Conservation (phyloP, 2,329 filamentous ascomycete genomes). For the Aureobasidium sp. region DNA sequence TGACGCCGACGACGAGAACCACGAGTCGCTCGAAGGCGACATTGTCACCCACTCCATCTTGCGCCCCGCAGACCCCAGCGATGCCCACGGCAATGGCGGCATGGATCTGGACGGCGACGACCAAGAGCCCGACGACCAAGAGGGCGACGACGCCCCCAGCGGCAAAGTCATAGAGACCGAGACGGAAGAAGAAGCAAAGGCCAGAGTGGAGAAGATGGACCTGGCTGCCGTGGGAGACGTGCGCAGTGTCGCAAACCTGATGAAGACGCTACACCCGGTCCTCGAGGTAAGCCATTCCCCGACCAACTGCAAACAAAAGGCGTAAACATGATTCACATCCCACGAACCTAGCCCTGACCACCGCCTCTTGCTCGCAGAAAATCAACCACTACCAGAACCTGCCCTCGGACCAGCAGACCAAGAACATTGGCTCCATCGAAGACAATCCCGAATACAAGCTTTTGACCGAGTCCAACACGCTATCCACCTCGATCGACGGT, state of each 20-base stretch:
- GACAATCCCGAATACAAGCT: constrained; percentile 89
- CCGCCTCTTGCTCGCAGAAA: constrained; percentile 57
- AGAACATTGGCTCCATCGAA: constrained; percentile 73
- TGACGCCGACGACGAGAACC: constrained; percentile 57
- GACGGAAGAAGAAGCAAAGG: constrained; percentile 64
- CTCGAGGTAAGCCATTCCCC: constrained; percentile 61
- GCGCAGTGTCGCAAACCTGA: constrained; percentile 68
- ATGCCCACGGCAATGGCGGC: constrained; percentile 16
- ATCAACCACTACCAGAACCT: constrained; percentile 69
- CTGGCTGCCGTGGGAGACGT: constrained; percentile 68
- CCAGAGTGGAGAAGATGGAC: constrained; percentile 77
- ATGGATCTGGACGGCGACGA: constrained; percentile 52
- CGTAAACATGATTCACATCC: constrained; percentile 55
- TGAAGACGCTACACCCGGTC: constrained; percentile 73
- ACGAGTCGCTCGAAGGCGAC: constrained; percentile 20
- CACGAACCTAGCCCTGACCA: constrained; percentile 61
- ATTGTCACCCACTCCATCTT: constrained; percentile 4
- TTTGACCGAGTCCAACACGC: constrained; percentile 77
- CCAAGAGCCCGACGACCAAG: constrained; percentile 32
- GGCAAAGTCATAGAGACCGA: constrained; percentile 50
- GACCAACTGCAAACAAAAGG: constrained; percentile 21
- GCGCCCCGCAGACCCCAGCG: constrained; percentile 21
- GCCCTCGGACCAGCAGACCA: constrained; percentile 56
- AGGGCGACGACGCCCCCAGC: constrained; percentile 52
- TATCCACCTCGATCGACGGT: constrained; percentile 87